Base-by-base conservation (phyloP, 352 stramenopile species). In the Globisporangium camurandrum region DNA sequence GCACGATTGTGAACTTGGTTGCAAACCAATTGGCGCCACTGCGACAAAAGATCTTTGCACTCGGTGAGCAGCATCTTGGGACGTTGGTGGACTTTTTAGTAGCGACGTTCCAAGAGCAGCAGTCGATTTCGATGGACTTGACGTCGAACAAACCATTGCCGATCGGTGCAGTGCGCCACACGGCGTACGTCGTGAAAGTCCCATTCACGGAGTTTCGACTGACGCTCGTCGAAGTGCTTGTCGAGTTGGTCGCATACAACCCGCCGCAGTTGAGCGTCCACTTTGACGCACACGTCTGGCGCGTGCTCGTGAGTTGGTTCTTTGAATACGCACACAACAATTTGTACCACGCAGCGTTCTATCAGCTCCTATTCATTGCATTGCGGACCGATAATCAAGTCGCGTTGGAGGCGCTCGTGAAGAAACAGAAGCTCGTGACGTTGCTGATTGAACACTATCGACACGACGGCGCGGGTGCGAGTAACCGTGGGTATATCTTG, bases 251-350 rank as follows among this genome's bases (percentile, higher is more conserved):
- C 28, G 67, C 87, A 37, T 71, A 90, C 49, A 91, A 95, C 52
- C 81, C 83, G 17, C 62, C 51, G 33, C 65, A 74, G 36, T 69
- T 93, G 46, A 75, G 69, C 36, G 67, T 84, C 27, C 64, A 80
- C 49, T 88, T 96, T 51, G 69, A 89, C 50, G 67, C 61, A n/a
- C 69, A 91, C 40, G 76, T 95, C 8, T 96, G 87, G 87, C 79
- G 81, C 34, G 77, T 93, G 27, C 59, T 96, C 44, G 68, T 90
- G 26, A 67, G 65, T 31, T 96, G 87, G 87, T 95, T 96, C 59
- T 91, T 95, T 43, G 80, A 94, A 67, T 96, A 95, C 62, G 75
- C 81, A 28, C 82, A 96, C 75, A 96, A 92, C 61, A 96, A 95
- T 54, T 34, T 96, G 52, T 96, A 95, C 51, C 85, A 95, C 52